These are phyloP conservation scores for Serendipita sp. DNA, from an alignment of 768 basidiomycete genomes.

Conservation along the genomic window DNA sequence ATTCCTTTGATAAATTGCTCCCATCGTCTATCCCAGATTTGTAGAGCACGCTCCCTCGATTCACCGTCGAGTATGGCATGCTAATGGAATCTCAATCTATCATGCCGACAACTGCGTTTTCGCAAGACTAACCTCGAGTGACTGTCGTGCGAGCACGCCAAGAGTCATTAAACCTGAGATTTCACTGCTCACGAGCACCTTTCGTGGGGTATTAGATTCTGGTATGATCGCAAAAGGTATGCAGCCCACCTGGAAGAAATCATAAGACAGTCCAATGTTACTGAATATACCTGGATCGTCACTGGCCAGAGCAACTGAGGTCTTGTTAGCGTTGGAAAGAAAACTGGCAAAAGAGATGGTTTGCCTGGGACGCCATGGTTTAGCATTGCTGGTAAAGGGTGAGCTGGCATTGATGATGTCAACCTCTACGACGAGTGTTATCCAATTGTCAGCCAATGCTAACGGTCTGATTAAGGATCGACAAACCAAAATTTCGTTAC, in stretches of 20 bases:
- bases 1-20: conserved; percentile 28
- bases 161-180: conserved; percentile 48
- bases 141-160: conserved; percentile 47
- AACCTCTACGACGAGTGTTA: conserved; percentile 33
- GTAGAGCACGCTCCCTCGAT: conserved; percentile 31
- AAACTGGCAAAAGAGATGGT: background rate
- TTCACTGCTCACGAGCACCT: conserved; percentile 58
- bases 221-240: background rate
- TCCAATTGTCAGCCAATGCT: background rate
- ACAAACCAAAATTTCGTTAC: conserved; percentile 58
- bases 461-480: background rate
- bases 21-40: conserved; percentile 36
- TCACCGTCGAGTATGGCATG: conserved; percentile 34
- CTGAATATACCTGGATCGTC: conserved; percentile 70
- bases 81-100: conserved; percentile 18
- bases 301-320: conserved; percentile 42
- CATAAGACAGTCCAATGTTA: conserved; percentile 62
- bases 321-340: background rate
- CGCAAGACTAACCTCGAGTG: conserved; percentile 31
- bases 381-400: conserved; percentile 54
- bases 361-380: conserved; percentile 48
- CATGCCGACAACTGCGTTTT: background rate
- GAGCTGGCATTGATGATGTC: conserved; percentile 66
- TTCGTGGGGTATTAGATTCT: background rate
- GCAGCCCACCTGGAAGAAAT: conserved; percentile 51